Evolutionary conservation across 768 basidiomycete genomes (phyloP).

Genomic region (Lepiota brunneoincarnata): DNA sequence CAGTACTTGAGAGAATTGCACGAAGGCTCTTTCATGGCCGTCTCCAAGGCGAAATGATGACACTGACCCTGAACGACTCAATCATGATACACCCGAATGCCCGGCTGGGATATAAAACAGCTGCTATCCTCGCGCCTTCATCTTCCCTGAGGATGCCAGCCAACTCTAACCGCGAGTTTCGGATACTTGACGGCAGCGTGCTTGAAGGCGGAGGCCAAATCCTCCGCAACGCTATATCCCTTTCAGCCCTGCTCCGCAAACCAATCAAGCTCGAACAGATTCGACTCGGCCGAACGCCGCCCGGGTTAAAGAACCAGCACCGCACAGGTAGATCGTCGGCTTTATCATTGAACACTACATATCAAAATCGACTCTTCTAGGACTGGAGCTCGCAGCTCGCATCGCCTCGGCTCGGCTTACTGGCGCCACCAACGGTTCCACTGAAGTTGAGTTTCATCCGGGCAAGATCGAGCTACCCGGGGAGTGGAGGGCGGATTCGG

Average conservation of each 20-base stretch:
- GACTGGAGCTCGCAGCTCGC: constrained; percentile 60
- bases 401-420: constrained; percentile 55
- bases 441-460: constrained; percentile 53
- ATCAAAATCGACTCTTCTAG: constrained; percentile 28
- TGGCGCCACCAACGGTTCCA: constrained; percentile 55
- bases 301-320: constrained; percentile 74
- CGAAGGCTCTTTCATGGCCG: too few relatives aligned
- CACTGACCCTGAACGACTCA: too few relatives aligned
- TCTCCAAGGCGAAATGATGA: too few relatives aligned
- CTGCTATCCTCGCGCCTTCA: too few relatives aligned
- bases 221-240: constrained; percentile 62
- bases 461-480: constrained; percentile 40
- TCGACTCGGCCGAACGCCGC: constrained; percentile 52
- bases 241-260: constrained; percentile 63
- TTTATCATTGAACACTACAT: not conserved
- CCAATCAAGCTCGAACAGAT: constrained; percentile 62
- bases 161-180: not conserved
- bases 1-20: too few relatives aligned
- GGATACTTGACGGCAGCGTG: constrained; percentile 42
- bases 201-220: constrained; percentile 72
- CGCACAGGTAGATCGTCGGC: constrained; percentile 48
- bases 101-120: too few relatives aligned
- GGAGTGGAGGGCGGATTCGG: constrained; percentile 38
- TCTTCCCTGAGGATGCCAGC: not conserved
- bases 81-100: too few relatives aligned